Conservation (phyloP, 257 asterid genomes). For the Forsythia suspensa region DNA sequence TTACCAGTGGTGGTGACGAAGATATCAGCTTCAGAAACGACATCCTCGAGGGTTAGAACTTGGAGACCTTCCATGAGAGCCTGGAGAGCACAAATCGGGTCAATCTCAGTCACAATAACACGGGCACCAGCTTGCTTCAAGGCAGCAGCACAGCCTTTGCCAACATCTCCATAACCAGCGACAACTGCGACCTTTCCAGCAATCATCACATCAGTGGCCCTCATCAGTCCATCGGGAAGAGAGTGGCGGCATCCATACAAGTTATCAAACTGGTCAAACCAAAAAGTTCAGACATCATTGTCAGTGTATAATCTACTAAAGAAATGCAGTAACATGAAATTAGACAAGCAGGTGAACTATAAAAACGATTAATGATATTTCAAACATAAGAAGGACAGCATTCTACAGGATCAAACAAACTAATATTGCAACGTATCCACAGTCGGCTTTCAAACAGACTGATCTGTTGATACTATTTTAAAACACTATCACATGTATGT, state of each 20-base stretch:
- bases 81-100: neutral
- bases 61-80: conserved; percentile 4
- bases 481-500: neutral
- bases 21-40: neutral
- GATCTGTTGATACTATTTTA: neutral
- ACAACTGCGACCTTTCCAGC: neutral
- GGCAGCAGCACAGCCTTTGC: conserved; percentile 1
- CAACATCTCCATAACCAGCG: neutral
- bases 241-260: neutral
- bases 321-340: neutral
- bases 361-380: neutral
- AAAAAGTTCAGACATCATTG: neutral
- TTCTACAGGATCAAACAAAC: neutral
- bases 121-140: neutral
- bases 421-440: neutral
- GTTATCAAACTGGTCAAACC: neutral
- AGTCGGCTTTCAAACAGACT: neutral
- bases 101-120: neutral
- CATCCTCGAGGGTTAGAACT: neutral
- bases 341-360: neutral
- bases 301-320: neutral
- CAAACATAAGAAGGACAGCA: neutral
- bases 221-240: conserved; percentile 3
- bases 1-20: neutral
- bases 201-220: neutral